phyloP scores from a whole-genome alignment of 306 rosid genomes.

The Oxytropis ochrocephala region DNA sequence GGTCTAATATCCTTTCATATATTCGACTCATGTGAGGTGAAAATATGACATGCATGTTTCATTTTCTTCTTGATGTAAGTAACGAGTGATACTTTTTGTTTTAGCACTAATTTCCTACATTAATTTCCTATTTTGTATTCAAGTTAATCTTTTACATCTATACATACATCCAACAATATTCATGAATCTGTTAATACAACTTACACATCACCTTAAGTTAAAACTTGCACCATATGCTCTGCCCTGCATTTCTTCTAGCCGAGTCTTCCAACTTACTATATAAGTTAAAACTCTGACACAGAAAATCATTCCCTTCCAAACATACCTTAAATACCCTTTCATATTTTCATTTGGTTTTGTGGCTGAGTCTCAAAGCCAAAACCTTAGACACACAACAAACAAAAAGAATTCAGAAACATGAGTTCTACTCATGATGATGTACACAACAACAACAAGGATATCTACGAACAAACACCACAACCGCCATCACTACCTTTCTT shows the following conservation, averaged over 20 bases:
- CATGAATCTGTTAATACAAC: background rate
- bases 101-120: background rate
- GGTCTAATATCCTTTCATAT: background rate
- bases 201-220: background rate
- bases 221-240: background rate
- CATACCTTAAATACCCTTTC: no score
- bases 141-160: background rate
- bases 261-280: no score
- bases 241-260: background rate
- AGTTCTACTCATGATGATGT: constrained; percentile 1
- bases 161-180: background rate
- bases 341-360: background rate
- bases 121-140: background rate
- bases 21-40: background rate
- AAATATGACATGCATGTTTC: background rate
- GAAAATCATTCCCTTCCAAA: background rate
- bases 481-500: background rate
- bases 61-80: no score
- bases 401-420: constrained; percentile 10
- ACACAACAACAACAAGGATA: background rate
- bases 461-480: background rate
- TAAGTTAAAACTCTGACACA: background rate
- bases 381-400: background rate
- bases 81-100: no score
- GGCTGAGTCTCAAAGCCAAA: background rate